Evolutionary conservation across 495 filamentous ascomycete species (phyloP), one percentile per base, ranked within the genome.

Genomic region (Tuber calosporum): DNA sequence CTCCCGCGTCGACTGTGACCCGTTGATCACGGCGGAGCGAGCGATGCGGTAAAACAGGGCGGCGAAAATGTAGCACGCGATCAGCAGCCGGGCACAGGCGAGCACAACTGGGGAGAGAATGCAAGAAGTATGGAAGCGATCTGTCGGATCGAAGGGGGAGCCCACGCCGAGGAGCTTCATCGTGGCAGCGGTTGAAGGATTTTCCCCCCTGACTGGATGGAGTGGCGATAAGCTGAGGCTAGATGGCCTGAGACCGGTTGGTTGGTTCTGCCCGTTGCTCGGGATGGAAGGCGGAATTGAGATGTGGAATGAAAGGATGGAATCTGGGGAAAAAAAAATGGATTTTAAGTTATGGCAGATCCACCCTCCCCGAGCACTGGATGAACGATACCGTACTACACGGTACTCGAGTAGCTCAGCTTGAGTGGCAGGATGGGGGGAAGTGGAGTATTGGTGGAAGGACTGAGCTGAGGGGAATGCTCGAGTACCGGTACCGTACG

Each of bases 41-140:
- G 83, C 87, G 78, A 92, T 88, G 78, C 88, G 87, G 84, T 90
- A 87, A 83, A 94, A 82, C 72, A 91, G 86, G 11, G 88, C 87
- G n/a, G 83, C 82, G 85, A 96, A 91, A 75, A 87, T 85, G 83
- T 94, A 96, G 74, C 93, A 81, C 69, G 87, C 85, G 75, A 93
- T 83, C 0, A 89, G 74, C 22, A 86, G 86, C 53, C 92, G 89
- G 38, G 88, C 76, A 48, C 74, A 72, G 69, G 87, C 89, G 38
- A 93, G 85, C 4, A 85, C 69, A 70, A 85, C 82, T 0, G 92
- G 90, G n/a, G 89, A 79, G 11, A 96, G 82, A 17, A 93, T 80
- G 90, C 91, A 93, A 6, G 91, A 93, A 20, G 91, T 93, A 80
- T 87, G 87, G 83, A 89, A 92, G 74, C 87, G 88, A 80, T 90